These are phyloP conservation scores for Globisporangium rhizosaccharum DNA, from an alignment of 352 stramenopile species.

Conservation along the genomic window DNA sequence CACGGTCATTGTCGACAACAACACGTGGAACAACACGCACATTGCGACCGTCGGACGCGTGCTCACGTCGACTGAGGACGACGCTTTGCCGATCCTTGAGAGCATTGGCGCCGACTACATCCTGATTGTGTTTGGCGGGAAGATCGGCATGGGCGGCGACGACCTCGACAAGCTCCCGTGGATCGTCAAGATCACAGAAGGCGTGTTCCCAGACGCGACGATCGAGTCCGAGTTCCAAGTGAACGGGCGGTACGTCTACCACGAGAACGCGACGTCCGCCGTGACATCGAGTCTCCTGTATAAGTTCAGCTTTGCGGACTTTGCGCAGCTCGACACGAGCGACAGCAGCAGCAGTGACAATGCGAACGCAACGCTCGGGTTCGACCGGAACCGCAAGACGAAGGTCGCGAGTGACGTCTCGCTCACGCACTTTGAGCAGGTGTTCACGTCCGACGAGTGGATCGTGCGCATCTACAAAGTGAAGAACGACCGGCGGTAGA, in stretches of 20 bases:
- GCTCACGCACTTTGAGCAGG: conserved; percentile 86
- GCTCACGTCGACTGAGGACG: conserved; percentile 58
- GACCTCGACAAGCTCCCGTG: conserved; percentile 93
- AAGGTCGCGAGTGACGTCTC: conserved; percentile 56
- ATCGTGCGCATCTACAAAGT: conserved; percentile 90
- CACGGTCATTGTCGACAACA: conserved; percentile 92
- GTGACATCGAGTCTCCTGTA: conserved; percentile 89
- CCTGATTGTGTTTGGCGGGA: conserved; percentile 69
- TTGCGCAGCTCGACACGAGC: conserved; percentile 35
- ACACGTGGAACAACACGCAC: conserved; percentile 97
- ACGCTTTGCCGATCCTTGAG: conserved; percentile 61
- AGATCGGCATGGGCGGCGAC: conserved; percentile 66
- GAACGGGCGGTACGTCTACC: conserved; percentile 63
- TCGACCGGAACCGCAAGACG: conserved; percentile 66
- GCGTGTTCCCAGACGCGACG: conserved; percentile 75
- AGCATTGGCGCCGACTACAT: conserved; percentile 82
- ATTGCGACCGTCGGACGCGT: conserved; percentile 92
- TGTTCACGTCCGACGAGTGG: conserved; percentile 90
- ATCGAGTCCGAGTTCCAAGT: conserved; percentile 84
- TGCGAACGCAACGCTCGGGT: conserved; percentile 28
- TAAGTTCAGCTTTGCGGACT: conserved; percentile 89
- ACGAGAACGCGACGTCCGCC: conserved; percentile 62
- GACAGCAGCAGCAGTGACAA: conserved; percentile 9
- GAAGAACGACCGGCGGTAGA: conserved; percentile 18
- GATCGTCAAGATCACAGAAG: conserved; percentile 90